Evolutionary conservation across 2,329 filamentous ascomycete genomes (phyloP).

Genomic region (Arthrobotrys pseudoclavata): DNA sequence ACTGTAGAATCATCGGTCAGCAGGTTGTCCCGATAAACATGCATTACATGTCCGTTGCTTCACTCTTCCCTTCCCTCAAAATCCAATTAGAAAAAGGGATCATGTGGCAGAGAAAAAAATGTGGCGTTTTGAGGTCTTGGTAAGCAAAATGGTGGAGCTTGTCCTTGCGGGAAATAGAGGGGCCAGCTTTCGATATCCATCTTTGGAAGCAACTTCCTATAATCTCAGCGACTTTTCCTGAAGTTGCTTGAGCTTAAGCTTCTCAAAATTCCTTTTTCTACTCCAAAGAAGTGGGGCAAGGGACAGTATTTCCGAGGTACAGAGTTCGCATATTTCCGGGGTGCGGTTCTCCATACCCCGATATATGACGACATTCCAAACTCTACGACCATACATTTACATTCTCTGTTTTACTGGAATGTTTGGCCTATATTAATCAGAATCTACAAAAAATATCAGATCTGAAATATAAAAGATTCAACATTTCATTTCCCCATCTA

Average conservation of each 20-base stretch:
- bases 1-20: too few species aligned
- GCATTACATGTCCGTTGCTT: conserved; percentile 22
- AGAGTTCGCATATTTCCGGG: too few species aligned
- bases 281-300: background rate
- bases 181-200: background rate
- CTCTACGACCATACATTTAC: too few species aligned
- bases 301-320: background rate
- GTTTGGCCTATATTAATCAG: background rate
- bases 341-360: too few species aligned
- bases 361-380: too few species aligned
- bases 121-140: conserved; percentile 5
- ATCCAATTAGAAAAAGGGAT: background rate
- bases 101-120: background rate
- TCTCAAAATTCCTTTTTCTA: background rate
- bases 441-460: background rate
- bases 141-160: conserved; percentile 15
- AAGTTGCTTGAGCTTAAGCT: background rate
- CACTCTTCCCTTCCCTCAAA: background rate
- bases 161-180: background rate
- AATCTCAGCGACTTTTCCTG: conserved; percentile 12
- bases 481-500: conserved; percentile 14
- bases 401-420: too few species aligned
- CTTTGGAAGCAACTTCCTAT: conserved; percentile 9
- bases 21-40: conserved; percentile 1
- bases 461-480: background rate